Evolutionary conservation across 2,329 filamentous ascomycete species (phyloP).

Genomic region (Colletotrichum sp.): DNA sequence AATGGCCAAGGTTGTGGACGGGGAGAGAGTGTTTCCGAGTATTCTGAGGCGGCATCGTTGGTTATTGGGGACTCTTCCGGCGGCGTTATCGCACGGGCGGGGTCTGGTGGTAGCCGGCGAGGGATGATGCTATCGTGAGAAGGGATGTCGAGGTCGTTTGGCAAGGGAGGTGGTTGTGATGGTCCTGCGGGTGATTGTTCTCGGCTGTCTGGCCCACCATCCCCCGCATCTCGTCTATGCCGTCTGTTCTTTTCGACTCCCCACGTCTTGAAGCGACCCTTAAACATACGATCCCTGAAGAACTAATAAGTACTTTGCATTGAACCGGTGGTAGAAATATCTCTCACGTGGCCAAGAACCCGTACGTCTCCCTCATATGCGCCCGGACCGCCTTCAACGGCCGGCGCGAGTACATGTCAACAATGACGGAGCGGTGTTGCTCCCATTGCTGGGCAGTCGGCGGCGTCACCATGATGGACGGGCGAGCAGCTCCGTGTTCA

Average conservation of each 20-base stretch:
- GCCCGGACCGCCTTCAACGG: not conserved
- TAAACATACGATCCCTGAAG: conserved; percentile 16
- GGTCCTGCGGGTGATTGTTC: not conserved
- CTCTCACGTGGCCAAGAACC: conserved; percentile 18
- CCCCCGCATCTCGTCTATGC: not conserved
- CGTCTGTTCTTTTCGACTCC: conserved; percentile 15
- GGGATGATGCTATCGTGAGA: not conserved
- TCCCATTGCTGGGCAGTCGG: conserved; percentile 16
- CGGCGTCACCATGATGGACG: not conserved
- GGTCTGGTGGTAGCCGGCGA: not conserved
- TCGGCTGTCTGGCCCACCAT: not conserved
- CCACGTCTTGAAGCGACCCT: conserved; percentile 9
- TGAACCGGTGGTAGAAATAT: not conserved
- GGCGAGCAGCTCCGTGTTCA: not conserved
- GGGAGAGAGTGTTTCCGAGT: not conserved
- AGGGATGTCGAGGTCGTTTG: not conserved
- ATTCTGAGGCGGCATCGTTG: not conserved
- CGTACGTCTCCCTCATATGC: not conserved
- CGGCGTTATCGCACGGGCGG: not conserved
- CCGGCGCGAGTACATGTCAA: not conserved
- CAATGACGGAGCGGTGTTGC: not conserved
- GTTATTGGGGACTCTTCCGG: not conserved
- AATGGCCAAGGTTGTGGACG: not conserved
- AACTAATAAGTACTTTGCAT: not conserved
- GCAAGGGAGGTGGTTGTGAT: not conserved